Evolutionary conservation across 2,329 filamentous ascomycete genomes (phyloP).

Genomic region (Alternaria postmessia): DNA sequence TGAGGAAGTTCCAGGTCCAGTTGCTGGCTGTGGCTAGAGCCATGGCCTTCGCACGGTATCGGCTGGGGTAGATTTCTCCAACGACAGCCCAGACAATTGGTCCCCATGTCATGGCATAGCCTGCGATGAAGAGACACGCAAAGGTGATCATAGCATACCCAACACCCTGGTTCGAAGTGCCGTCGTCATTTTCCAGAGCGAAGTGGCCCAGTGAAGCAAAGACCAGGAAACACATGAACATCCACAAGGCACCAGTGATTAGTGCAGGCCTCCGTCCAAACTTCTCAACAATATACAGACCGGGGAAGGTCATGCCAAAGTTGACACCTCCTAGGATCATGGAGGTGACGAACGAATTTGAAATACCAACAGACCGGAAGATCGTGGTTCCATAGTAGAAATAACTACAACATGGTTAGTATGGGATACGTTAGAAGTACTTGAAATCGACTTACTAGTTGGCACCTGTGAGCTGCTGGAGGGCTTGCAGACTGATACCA

Average conservation of each 20-base stretch:
- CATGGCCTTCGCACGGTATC: conserved; percentile 58
- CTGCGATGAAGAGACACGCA: conserved; percentile 72
- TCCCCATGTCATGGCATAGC: conserved; percentile 74
- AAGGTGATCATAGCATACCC: conserved; percentile 72
- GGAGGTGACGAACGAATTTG: conserved; percentile 56
- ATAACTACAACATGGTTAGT: conserved; percentile 50
- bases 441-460: conserved; percentile 65
- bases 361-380: conserved; percentile 53
- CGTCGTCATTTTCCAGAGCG: conserved; percentile 45
- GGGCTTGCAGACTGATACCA: conserved; percentile 69
- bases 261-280: conserved; percentile 56
- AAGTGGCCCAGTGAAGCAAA: conserved; percentile 59
- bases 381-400: conserved; percentile 63
- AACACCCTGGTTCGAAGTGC: conserved; percentile 51
- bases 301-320: conserved; percentile 58
- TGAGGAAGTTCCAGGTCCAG: conserved; percentile 55
- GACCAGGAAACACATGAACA: conserved; percentile 67
- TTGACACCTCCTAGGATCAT: conserved; percentile 60
- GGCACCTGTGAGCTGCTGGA: conserved; percentile 73
- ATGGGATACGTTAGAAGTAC: neutral
- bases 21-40: conserved; percentile 55
- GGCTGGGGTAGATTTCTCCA: conserved; percentile 70
- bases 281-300: conserved; percentile 58
- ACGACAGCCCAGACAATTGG: conserved; percentile 76
- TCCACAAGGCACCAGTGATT: conserved; percentile 57